Evolutionary conservation across 2,329 filamentous ascomycete genomes (phyloP), one percentile per base, ranked within the genome.

Genomic region (Phoma sp.): DNA sequence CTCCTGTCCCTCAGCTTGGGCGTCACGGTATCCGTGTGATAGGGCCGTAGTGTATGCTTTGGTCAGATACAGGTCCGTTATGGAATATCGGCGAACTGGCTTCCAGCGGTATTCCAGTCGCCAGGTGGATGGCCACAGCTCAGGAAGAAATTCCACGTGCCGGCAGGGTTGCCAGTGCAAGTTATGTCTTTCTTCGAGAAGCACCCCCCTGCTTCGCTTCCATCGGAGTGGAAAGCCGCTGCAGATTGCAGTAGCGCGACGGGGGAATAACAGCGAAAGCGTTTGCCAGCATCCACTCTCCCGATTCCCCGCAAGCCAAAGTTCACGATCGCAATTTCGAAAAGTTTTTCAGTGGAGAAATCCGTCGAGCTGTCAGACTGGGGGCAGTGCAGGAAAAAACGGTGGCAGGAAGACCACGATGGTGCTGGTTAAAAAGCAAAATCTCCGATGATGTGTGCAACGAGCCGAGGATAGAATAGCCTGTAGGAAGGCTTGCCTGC

Each of bases 291-390:
- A 48, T 56, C 65, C 66, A 68, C 69, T 15, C 18, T 71, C 69
- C 72, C 70, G 68, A 62, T 69, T 75, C 72, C 72, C 72, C 73
- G 71, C 68, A 72, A 59, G 71, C 69, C 65, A 64, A 65, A 65
- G 54, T 60, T 61, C 59, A 61, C 53, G 33, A 64, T 61, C 36
- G 61, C 46, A 68, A 69, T 71, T 66, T 69, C 61, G 49, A 62
- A 65, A 65, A 63, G 53, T 52, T 69, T 66, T 67, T 65, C 59
- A 60, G 57, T 69, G 65, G 66, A 67, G 62, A 67, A 53, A 56
- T 30, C 56, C 53, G 56, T 59, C 53, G 42, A 57, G 50, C 49
- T 59, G 60, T 55, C 60, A 61, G 33, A 36, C 42, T 60, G 25
- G 47, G 50, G 37, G 50, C 38, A 28, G 42, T 43, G 54, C 48